Conservation (phyloP, 1,284 basidiomycete genomes). For the Ceratobasidium sp. region DNA sequence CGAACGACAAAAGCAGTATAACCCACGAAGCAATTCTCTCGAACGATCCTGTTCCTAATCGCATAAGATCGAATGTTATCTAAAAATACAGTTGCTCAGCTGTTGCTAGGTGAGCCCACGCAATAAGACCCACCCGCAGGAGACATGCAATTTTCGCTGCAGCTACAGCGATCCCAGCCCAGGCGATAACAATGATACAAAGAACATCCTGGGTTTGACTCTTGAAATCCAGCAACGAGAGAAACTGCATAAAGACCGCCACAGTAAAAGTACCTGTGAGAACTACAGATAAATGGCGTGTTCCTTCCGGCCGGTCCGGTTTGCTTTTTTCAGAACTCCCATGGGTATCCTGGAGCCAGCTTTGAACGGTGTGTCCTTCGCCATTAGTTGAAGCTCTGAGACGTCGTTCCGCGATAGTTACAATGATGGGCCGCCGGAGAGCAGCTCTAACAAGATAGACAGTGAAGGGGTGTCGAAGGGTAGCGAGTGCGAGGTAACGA, state of each 20-base stretch:
- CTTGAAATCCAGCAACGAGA: conserved; percentile 31
- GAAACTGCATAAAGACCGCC: conserved; percentile 13
- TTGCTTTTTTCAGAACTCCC: conserved; percentile 20
- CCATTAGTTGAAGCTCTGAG: background rate
- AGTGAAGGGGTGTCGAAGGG: conserved; percentile 42
- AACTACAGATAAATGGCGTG: conserved; percentile 34
- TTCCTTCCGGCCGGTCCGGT: conserved; percentile 21
- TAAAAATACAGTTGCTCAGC: conserved; percentile 58
- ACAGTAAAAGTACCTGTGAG: conserved; percentile 25
- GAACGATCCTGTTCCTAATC: conserved; percentile 52
- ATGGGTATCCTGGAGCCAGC: conserved; percentile 47
- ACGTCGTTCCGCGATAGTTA: conserved; percentile 43
- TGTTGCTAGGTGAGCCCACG: conserved; percentile 61
- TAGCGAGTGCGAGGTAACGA: conserved; percentile 50
- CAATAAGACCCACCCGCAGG: conserved; percentile 59
- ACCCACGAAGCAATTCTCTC: conserved; percentile 56
- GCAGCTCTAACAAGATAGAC: conserved; percentile 51
- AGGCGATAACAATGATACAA: conserved; percentile 34
- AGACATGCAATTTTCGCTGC: conserved; percentile 39
- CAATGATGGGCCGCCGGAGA: conserved; percentile 32
- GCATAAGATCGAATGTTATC: conserved; percentile 58
- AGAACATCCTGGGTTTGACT: conserved; percentile 13
- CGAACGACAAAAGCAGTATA: conserved; percentile 56
- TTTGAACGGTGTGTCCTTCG: conserved; percentile 32
- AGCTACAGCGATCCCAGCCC: conserved; percentile 31